Base-by-base conservation (phyloP, 345 rosid species). In the Reutealis trisperma region DNA sequence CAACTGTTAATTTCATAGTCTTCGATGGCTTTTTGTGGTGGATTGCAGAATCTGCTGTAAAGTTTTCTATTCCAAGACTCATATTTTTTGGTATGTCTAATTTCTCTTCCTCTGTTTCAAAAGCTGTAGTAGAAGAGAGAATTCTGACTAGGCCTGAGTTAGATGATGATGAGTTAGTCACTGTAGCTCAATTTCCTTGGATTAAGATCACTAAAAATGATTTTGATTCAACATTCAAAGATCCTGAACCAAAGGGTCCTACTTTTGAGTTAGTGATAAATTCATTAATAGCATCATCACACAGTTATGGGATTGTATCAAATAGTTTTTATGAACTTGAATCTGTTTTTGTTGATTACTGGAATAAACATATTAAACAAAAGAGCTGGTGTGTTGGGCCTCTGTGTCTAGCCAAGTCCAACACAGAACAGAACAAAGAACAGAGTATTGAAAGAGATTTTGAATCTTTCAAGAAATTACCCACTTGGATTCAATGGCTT, bases 1-100 rank as follows among this genome's bases (percentile, higher is more conserved):
- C 88, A 15, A 74, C 57, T 19, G 89, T 85, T 12, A 86, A 82
- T 21, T 87, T 92, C 82, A 78, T 92, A 72, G 90, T 91, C 15
- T 86, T 94, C 1, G 97, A 92, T 60, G 85, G 86, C 3, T 91
- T 94, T 79, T 86, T 94, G 4, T 94, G 93, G 93, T 94, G 97
- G 98, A 88, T 90, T 8, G 68, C 81, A 7, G 94, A 94, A 9
- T 86, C 92, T 19, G 91, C 98, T 7, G 71, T 76, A 1, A 91
- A 86, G 81, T 89, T 90, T 52, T 82, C 89, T 2, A 78, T 94
- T 32, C 94, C 91, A 0, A 87, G 93, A 44, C 44, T 91, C 66
- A 78, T 72, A n/a, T 92, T 84, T 69, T 85, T 0, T 63, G 97
- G 97, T 11, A 89, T 87, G 82, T 80, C 75, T 75, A 73, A 47